Base-by-base conservation (phyloP, 202 grass and related monocot genomes). In the Schoenoplectus triqueter region DNA sequence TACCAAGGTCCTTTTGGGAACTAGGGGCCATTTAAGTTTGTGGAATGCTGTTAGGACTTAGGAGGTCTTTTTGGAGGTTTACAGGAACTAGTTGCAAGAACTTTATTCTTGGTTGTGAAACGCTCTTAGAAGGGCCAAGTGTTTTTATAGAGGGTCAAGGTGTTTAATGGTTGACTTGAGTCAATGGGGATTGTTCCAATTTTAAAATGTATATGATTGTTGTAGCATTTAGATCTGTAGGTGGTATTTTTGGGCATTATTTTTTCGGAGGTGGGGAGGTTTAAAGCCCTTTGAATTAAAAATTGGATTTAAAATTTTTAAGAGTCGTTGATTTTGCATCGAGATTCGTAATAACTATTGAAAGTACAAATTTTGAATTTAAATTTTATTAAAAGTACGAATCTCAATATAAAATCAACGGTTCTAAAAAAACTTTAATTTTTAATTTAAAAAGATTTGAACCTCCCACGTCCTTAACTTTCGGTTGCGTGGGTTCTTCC, bases 91-190 rank as follows among this genome's bases (percentile, higher is more conserved):
- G 31, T 31, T 31, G 31, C 31, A 31, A 31, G 31, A n/a, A 73
- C 0, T 73, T 73, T 45, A 73, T 48, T 52, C 52, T 13, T 19
- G 70, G 70, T 74, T 74, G 70, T 49, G 70, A 51, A 51, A 74
- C 52, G 47, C 70, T 51, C 9, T 47, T 52, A 51, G 47, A 4
- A 50, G 9, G 17, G 18, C 47, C 1, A 21, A 1, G 18, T 46
- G 18, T 20, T 74, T 74, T 74, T 69, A 73, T 74, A 52, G 47
- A 48, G 4, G 15, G 0, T 46, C 10, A 3, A 73, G 3, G 18
- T 52, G 70, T 21, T 74, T n/a, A 1, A 74, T 74, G 9, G 70
- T 74, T 50, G 70, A 74, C 18, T 52, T 17, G 22, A 74, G 70
- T 74, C 70, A 52, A 74, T 74, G 47, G 10, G 1, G 18, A 9